Conservation (phyloP, 441 rosid genomes). For the Lepidium campestre region DNA sequence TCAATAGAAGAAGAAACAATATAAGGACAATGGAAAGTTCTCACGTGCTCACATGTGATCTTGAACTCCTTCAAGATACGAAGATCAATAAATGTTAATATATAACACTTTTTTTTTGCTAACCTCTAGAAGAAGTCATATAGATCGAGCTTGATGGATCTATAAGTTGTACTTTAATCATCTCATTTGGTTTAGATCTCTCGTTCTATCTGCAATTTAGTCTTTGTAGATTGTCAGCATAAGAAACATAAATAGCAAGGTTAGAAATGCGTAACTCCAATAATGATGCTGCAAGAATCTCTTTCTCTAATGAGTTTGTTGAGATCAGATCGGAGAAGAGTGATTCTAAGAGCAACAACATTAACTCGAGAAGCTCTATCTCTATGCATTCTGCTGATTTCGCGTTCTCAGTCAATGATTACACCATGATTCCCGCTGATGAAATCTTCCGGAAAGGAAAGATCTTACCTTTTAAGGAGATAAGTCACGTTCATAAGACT, state of each 20-base stretch:
- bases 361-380: slow-evolving; percentile 41
- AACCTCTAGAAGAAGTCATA: background rate
- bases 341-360: slow-evolving; percentile 24
- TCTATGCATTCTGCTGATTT: slow-evolving; percentile 54
- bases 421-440: slow-evolving; percentile 84
- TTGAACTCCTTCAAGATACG: slow-evolving; percentile 11
- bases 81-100: slow-evolving; percentile 5
- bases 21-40: slow-evolving; percentile 7
- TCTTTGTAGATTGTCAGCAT: too few species aligned
- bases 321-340: slow-evolving; percentile 53
- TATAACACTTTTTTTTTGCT: background rate
- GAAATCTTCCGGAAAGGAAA: slow-evolving; percentile 82
- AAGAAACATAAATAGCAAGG: slow-evolving; percentile 44
- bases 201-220: background rate
- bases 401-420: slow-evolving; percentile 63
- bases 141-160: slow-evolving; percentile 4
- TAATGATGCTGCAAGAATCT: slow-evolving; percentile 60
- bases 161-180: slow-evolving; percentile 2
- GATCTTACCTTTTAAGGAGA: slow-evolving; percentile 65
- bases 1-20: background rate
- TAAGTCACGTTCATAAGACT: slow-evolving; percentile 52
- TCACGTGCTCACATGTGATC: slow-evolving; percentile 22
- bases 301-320: slow-evolving; percentile 68
- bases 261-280: slow-evolving; percentile 58
- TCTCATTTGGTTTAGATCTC: background rate